Evolutionary conservation across 768 basidiomycete genomes (phyloP).

Genomic region (Tylopilus vinaceipallidus): DNA sequence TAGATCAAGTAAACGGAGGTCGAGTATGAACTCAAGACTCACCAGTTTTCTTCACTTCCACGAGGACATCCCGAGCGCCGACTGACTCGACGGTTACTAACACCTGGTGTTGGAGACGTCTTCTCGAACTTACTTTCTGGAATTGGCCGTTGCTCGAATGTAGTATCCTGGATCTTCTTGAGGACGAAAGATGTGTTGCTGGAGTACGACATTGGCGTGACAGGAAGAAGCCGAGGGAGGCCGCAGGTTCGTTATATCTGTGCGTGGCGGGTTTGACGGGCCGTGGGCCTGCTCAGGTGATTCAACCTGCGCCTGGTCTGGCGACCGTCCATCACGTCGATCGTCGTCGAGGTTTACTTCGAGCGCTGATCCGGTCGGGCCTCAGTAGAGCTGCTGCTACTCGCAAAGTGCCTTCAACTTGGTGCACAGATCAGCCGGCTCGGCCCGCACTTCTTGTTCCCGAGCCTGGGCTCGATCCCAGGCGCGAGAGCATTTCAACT

Average conservation of each 20-base stretch:
- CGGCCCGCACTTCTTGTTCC: no score
- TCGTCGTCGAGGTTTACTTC: no score
- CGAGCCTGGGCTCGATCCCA: no score
- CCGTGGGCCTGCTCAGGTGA: constrained; percentile 7
- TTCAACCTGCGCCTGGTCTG: not conserved
- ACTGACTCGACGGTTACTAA: constrained; percentile 39
- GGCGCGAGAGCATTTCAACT: not conserved
- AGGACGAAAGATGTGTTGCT: constrained; percentile 83
- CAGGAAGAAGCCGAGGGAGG: not conserved
- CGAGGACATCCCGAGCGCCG: constrained; percentile 73
- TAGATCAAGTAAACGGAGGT: constrained; percentile 11
- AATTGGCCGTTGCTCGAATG: constrained; percentile 72
- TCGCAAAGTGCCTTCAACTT: no score
- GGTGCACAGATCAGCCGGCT: no score
- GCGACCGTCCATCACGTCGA: not conserved
- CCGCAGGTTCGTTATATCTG: not conserved
- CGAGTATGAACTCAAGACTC: constrained; percentile 17
- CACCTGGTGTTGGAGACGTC: not conserved
- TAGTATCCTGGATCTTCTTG: constrained; percentile 60
- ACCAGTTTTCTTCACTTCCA: constrained; percentile 93
- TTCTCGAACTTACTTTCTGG: constrained; percentile 58
- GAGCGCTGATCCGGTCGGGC: no score
- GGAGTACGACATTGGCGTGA: constrained; percentile 43
- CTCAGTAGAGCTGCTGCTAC: no score
- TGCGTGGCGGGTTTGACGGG: constrained; percentile 2